phyloP scores from a whole-genome alignment of 192 early-diverging fungal genomes.

The Gonapodya prolifera region DNA sequence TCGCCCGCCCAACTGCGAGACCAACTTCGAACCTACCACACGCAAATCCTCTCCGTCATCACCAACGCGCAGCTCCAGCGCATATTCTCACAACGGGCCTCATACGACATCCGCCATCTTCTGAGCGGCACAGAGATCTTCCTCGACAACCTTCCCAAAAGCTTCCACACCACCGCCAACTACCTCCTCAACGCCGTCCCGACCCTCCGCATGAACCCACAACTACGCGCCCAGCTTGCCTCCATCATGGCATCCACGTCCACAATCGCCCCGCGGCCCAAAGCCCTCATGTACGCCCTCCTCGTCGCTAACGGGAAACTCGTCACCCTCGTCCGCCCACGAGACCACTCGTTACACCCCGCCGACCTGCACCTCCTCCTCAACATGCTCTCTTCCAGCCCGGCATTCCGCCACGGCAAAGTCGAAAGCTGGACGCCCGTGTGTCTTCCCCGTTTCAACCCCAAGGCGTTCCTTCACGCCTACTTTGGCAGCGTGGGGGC shows the following conservation, averaged over 20 bases:
- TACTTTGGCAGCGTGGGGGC: conserved; percentile 70
- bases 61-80: conserved; percentile 63
- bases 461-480: conserved; percentile 72
- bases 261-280: background rate
- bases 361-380: conserved; percentile 70
- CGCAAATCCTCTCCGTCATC: conserved; percentile 74
- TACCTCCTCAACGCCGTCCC: conserved; percentile 66
- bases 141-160: conserved; percentile 59
- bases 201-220: conserved; percentile 52
- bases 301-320: conserved; percentile 63
- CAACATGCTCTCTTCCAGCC: conserved; percentile 63
- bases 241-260: conserved; percentile 12
- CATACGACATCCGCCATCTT: conserved; percentile 77
- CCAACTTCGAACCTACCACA: conserved; percentile 66
- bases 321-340: conserved; percentile 58
- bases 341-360: conserved; percentile 67
- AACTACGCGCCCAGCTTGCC: conserved; percentile 57
- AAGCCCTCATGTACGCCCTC: conserved; percentile 65
- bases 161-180: conserved; percentile 54
- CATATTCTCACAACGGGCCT: conserved; percentile 75
- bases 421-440: conserved; percentile 90
- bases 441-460: conserved; percentile 85
- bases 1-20: conserved; percentile 46
- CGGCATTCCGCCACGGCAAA: conserved; percentile 42
- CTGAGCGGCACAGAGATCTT: conserved; percentile 73